Base-by-base conservation (phyloP, 768 basidiomycete species). In the Calocera viscosa region DNA sequence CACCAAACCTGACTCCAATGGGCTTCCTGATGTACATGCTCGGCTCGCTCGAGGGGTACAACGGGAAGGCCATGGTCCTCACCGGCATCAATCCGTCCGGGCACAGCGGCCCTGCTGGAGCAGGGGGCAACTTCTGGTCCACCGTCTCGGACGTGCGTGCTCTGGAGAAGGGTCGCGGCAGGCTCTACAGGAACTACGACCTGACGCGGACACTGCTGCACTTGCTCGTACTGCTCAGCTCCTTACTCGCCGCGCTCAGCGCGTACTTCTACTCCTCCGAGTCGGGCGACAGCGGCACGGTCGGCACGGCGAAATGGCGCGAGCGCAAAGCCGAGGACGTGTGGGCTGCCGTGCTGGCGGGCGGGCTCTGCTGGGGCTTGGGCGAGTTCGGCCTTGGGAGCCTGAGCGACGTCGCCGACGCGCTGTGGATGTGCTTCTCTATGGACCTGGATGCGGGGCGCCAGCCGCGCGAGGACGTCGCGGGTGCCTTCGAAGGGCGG, bases 231-330 rank as follows among this genome's bases (percentile, higher is more conserved):
- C 53, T 60, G 53, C 19, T 60, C 53, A 28, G 14, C 30, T 60
- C 53, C 10, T 5, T 60, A 5, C 53, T 60, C 7, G 53, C 53
- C 24, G 53, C 53, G 24, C 53, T 60, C 53, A 28, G 26, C 26
- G 53, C 53, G 8, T 60, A 60, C 53, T 60, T 60, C 53, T 60
- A 60, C 53, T 60, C 53, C 53, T 60, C 53, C 53, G 30, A 60
- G 14, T 28, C 53, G 26, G 11, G 14, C 11, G 53, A 60, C 53
- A 60, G 53, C 53, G 53, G 53, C 53, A 60, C 53, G 53, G 14
- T 60, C 30, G 53, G 53, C 53, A 28, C 26, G 2, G 53, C 53
- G 14, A 60, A 60, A 19, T 60, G 53, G 53, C 24, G 53, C 14
- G 53, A 60, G 22, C 53, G 53, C 16, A 60, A 60, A 19, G 53